Evolutionary conservation across 192 early-diverging fungal species (phyloP).

Genomic region (Backusella tuberculispora): DNA sequence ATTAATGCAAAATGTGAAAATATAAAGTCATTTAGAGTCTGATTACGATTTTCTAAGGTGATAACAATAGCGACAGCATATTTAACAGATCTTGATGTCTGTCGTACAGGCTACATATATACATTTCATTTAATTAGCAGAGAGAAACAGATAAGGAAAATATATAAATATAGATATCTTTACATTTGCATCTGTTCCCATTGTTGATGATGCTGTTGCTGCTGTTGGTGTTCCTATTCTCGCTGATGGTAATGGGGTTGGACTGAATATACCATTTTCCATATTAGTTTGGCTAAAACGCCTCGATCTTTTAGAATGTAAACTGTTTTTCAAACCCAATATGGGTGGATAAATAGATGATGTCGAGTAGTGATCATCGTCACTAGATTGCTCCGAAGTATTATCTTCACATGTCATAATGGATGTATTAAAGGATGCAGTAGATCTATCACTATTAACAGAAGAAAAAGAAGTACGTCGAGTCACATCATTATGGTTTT

Average conservation of each 20-base stretch:
- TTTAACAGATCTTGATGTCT: conserved; percentile 50
- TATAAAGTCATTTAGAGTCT: conserved; percentile 53
- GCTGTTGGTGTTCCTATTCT: conserved; percentile 38
- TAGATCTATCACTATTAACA: conserved; percentile 46
- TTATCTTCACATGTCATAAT: conserved; percentile 15
- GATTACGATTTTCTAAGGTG: conserved; percentile 47
- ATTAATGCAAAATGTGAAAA: conserved; percentile 65
- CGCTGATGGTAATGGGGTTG: conserved; percentile 52
- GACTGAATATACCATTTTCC: conserved; percentile 60
- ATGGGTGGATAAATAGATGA: conserved; percentile 40
- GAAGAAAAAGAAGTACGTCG: conserved; percentile 47
- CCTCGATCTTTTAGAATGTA: conserved; percentile 41
- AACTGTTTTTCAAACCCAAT: conserved; percentile 31
- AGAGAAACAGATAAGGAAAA: not conserved
- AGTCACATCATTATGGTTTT: conserved; percentile 34
- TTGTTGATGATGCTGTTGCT: conserved; percentile 41
- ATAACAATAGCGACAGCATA: conserved; percentile 59
- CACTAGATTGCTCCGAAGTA: conserved; percentile 36
- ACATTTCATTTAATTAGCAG: not conserved
- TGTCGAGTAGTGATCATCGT: conserved; percentile 31
- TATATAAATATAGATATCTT: not conserved
- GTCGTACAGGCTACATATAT: conserved; percentile 34
- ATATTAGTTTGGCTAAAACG: conserved; percentile 60
- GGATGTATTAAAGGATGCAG: conserved; percentile 29
- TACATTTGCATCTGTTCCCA: conserved; percentile 9